Base-by-base conservation (phyloP, 768 basidiomycete genomes). In the Lentinula lateritia region DNA sequence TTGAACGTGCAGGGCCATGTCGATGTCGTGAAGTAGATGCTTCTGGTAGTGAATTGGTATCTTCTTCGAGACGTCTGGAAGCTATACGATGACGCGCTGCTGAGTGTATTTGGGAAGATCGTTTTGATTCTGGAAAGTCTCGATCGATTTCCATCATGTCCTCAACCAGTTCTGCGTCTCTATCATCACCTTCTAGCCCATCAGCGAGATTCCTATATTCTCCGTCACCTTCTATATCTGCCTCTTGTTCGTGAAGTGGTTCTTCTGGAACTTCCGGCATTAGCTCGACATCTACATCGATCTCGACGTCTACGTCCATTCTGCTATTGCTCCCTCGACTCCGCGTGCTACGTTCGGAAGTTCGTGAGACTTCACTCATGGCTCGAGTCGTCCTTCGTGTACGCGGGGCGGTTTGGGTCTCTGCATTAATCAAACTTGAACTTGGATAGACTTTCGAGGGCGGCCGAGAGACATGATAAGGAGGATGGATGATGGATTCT, bases 121-220 rank as follows among this genome's bases (percentile, higher is more conserved):
- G 46, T 12, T 48, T 48, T 20, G 46, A 48, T 20, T 48, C 46
- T 20, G 12, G 12, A 3, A 43, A 43, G 15, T 58, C 56, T 15
- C 28, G 56, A 45, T 58, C 56, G 16, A 43, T 28, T 7, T 58
- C 56, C 56, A 58, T 58, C 56, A 58, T 58, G n/a, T 43, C 38
- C 41, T 58, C 56, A 13, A 58, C 56, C 41, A 58, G 6, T 28
- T 58, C 56, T 5, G 41, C 56, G 28, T 58, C 56, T 35, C 56
- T 42, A 43, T 43, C 56, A 9, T 58, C 56, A 13, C 53, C 53
- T 20, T 38, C 35, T 3, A 38, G 34, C n/a, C 39, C 53, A 36
- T 54, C 34, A n/a, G 18, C 32, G 20, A 16, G 15, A 45, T 50
- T 13, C 5, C 20, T 23, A 38, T 34, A 53, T 20, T 16, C 52